These are phyloP conservation scores for Lineolata rhizophorae DNA, from an alignment of 495 filamentous ascomycete genomes.

Conservation along the genomic window DNA sequence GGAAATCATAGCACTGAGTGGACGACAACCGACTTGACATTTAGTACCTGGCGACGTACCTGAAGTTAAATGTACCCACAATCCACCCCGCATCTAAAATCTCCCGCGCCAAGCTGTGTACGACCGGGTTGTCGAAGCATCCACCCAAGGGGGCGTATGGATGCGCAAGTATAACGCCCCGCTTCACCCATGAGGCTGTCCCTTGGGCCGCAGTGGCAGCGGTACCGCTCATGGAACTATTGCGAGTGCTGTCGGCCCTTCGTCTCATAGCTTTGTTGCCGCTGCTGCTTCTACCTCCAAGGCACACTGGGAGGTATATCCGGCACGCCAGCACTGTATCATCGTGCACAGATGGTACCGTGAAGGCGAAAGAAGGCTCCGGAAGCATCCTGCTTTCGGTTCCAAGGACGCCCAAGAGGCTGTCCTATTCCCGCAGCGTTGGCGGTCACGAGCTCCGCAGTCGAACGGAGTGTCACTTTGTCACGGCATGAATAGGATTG, in stretches of 20 bases:
- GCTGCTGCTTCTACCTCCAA: too few relatives aligned
- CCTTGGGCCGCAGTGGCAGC: constrained; percentile 2
- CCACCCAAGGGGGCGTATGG: constrained; percentile 81
- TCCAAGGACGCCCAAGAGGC: too few relatives aligned
- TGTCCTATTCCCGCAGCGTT: too few relatives aligned
- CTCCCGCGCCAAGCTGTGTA: constrained; percentile 36
- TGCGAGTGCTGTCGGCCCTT: too few relatives aligned
- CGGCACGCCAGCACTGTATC: constrained; percentile 51
- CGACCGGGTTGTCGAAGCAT: constrained; percentile 60
- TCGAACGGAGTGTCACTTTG: too few relatives aligned
- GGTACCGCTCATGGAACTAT: too few relatives aligned
- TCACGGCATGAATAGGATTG: too few relatives aligned
- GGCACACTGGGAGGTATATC: constrained; percentile 68
- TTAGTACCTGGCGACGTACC: constrained; percentile 25
- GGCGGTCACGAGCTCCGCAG: too few relatives aligned
- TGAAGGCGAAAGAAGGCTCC: constrained; percentile 44
- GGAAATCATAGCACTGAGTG: too few relatives aligned
- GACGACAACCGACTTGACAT: too few relatives aligned
- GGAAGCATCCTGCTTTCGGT: neutral
- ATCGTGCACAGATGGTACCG: constrained; percentile 70
- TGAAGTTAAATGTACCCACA: constrained; percentile 83
- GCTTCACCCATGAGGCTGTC: constrained; percentile 3
- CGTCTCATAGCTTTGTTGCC: too few relatives aligned
- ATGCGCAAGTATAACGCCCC: constrained; percentile 64
- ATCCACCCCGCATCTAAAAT: constrained; percentile 46